A percentile compares a stretch with the other conserved stretches of the same genome.
Conservation (phyloP, 331 rosid species). For the Stylosanthes scabra region DNA sequence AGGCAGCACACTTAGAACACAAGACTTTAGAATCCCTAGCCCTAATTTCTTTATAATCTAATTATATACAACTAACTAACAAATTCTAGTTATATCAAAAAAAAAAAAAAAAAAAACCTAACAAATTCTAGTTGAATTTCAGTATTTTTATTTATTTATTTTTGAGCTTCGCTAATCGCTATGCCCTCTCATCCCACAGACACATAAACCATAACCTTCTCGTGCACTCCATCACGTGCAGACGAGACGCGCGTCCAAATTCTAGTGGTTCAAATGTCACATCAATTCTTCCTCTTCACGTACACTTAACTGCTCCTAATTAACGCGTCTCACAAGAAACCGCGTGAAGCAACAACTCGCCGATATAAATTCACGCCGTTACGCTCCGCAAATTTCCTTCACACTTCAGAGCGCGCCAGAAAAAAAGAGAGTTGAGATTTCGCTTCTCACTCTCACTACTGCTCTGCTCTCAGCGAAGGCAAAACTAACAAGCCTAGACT, state of each 20-base stretch:
- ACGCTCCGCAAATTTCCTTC: neutral
- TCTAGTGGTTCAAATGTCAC: neutral
- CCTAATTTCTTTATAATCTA: too few relatives aligned
- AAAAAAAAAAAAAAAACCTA: too few relatives aligned
- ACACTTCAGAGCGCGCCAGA: neutral
- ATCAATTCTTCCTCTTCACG: neutral
- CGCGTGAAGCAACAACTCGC: slow-evolving; percentile 41
- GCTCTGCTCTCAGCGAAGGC: neutral
- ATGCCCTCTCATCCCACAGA: too few relatives aligned
- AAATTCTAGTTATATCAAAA: too few relatives aligned
- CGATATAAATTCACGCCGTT: slow-evolving; percentile 4
- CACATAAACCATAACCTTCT: neutral
- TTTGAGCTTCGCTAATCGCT: too few relatives aligned
- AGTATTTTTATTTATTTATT: neutral
- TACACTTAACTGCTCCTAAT: slow-evolving; percentile 6
- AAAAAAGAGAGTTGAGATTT: neutral
- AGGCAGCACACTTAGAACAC: too few relatives aligned
- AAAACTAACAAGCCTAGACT: neutral
- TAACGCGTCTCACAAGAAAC: slow-evolving; percentile 35
- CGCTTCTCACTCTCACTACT: slow-evolving; percentile 9
- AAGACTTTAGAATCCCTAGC: too few relatives aligned
- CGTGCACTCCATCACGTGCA: slow-evolving; percentile 19
- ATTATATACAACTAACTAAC: too few relatives aligned
- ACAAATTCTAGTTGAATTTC: too few relatives aligned
- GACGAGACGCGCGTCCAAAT: neutral